Evolutionary conservation across 306 rosid genomes (phyloP), one percentile per base, ranked within the genome.

Genomic region (Vicia sativa): DNA sequence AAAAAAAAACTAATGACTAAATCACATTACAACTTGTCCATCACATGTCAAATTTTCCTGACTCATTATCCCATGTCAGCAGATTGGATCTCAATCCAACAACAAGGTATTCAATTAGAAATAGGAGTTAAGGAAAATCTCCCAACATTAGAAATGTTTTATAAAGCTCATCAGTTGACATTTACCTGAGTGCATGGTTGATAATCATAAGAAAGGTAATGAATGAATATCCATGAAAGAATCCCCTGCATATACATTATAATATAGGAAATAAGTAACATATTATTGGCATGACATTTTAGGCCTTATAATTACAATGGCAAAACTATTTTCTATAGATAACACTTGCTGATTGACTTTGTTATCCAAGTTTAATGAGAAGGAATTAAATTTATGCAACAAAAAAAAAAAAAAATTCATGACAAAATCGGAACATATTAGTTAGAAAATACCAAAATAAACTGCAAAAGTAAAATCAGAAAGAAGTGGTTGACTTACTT

Each of bases 161-260:
- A 72, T 41, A 53, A 67, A 48, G 38, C 41, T 66, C n/a, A 35
- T 58, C 53, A 73, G 23, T 73, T 41, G 65, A 70, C 7, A 41
- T 26, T 39, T 81, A 92, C 98, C 96, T 92, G 70, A 92, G 93
- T 67, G 96, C 98, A 58, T 92, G 98, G 74, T 92, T 92, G 78
- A 90, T 64, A 80, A 92, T 92, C 98, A 92, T 92, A 62, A 92
- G 81, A 68, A 92, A 81, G 3, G 96, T 92, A 70, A 92, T 83
- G 70, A 88, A 79, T 3, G 98, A 83, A 82, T 92, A 92, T 57
- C 96, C 98, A 70, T 90, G 87, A 76, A 90, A 87, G 81, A 92
- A 90, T 60, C 98, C 96, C 96, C 98, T 92, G 80, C 76, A 80
- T 37, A 76, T 15, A 54, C 74, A 78, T 55, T 71, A 78, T 55